A percentile compares a stretch with the other conserved stretches of the same genome.
These are phyloP conservation scores for Fusarium euwallaceae DNA, from an alignment of 2,329 filamentous ascomycete species.

Conservation along the genomic window DNA sequence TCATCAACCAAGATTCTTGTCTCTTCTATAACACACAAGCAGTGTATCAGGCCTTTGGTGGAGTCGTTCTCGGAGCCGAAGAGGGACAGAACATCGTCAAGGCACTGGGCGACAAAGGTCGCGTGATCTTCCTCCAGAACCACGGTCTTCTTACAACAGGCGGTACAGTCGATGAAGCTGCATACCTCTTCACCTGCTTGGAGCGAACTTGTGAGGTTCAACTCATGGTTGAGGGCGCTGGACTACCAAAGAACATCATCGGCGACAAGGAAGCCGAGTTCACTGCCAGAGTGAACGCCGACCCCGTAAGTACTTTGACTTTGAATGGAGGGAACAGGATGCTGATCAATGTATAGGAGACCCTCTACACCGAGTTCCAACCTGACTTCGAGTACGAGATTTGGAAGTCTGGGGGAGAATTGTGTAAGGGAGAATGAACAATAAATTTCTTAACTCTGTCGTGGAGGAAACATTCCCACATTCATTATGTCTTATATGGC, in stretches of 20 bases:
- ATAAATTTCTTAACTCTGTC: neutral
- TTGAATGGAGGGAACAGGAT: too few relatives aligned
- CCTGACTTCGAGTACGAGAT: constrained; percentile 49
- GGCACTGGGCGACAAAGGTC: constrained; percentile 65
- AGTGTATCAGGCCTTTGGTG: constrained; percentile 71
- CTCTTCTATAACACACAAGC: constrained; percentile 68
- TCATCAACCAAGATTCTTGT: constrained; percentile 70
- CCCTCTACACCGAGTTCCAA: constrained; percentile 48
- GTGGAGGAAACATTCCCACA: neutral
- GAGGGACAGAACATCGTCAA: constrained; percentile 70
- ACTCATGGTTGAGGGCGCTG: constrained; percentile 46
- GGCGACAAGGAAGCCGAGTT: constrained; percentile 54
- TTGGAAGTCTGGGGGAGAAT: constrained; percentile 45
- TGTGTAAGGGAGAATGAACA: constrained; percentile 28
- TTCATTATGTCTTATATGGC: neutral
- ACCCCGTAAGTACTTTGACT: constrained; percentile 31
- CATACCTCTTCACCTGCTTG: constrained; percentile 67
- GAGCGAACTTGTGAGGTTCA: constrained; percentile 50
- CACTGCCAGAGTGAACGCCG: constrained; percentile 49
- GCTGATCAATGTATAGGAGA: constrained; percentile 15
- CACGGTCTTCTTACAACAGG: constrained; percentile 75
- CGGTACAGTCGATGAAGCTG: constrained; percentile 74
- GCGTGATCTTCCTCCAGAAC: constrained; percentile 70
- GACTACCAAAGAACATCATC: constrained; percentile 47
- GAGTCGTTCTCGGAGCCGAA: constrained; percentile 69